A percentile compares a stretch with the other conserved stretches of the same genome.
Conservation (phyloP, 1,139 yeast species). For the Saccharomyces hybrid region DNA sequence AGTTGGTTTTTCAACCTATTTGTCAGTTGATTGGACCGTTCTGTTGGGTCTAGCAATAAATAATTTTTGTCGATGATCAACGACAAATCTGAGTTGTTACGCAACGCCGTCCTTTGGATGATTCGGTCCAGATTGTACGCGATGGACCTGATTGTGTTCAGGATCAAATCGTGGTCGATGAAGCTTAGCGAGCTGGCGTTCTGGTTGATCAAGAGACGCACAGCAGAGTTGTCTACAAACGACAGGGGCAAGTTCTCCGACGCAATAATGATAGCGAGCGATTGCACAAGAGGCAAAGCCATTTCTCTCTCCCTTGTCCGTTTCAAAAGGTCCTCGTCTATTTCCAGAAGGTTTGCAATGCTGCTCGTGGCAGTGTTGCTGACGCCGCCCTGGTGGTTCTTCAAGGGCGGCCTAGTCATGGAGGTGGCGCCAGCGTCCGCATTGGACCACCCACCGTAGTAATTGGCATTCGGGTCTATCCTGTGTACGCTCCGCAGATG, state of each 20-base stretch:
- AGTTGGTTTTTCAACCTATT: constrained; percentile 5
- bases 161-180: constrained; percentile 3
- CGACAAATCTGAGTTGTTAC: constrained; percentile 12
- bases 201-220: constrained; percentile 8
- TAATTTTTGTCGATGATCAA: constrained; percentile 7
- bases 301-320: constrained; percentile 3
- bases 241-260: constrained; percentile 15
- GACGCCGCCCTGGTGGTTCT: background rate
- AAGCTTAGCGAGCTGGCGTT: constrained; percentile 3
- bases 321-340: background rate
- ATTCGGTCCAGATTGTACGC: constrained; percentile 9
- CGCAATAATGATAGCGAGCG: constrained; percentile 14
- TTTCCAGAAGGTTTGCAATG: background rate
- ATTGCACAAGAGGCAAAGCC: constrained; percentile 10
- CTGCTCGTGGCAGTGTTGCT: background rate
- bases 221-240: constrained; percentile 10
- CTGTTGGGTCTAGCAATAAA: constrained; percentile 1
- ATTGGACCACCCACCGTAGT: constrained; percentile 3
- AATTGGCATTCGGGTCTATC: constrained; percentile 9
- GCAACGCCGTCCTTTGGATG: constrained; percentile 10
- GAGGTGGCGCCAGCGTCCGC: background rate
- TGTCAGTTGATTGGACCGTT: background rate
- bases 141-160: constrained; percentile 3
- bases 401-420: background rate
- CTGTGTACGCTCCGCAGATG: constrained; percentile 12